Evolutionary conservation across 2,329 filamentous ascomycete genomes (phyloP).

Genomic region (Immersiporthe knoxdaviesiana): DNA sequence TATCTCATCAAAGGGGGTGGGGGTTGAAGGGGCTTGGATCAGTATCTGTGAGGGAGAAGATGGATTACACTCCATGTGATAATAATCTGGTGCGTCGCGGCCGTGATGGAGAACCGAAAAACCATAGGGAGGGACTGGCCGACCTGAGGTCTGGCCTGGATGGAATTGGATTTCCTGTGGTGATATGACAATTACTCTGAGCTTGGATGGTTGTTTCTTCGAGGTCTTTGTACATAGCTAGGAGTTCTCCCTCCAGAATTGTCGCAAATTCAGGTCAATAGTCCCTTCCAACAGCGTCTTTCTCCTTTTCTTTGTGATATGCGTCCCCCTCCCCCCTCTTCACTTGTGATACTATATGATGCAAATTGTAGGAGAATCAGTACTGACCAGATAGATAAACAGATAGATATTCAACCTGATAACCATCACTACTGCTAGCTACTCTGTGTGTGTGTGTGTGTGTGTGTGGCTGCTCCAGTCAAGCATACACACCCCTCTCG

Average conservation of each 20-base stretch:
- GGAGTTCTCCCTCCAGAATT: background rate
- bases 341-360: too few relatives aligned
- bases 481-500: slow-evolving; percentile 64
- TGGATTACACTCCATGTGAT: slow-evolving; percentile 16
- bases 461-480: background rate
- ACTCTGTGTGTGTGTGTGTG: slow-evolving; percentile 2
- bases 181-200: background rate
- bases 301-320: background rate
- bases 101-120: background rate
- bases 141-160: background rate
- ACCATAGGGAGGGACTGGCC: slow-evolving; percentile 13
- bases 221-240: slow-evolving; percentile 16
- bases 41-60: background rate
- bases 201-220: background rate
- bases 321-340: background rate
- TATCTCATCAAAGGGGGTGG: background rate
- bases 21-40: too few relatives aligned
- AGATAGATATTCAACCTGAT: background rate
- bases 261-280: slow-evolving; percentile 23
- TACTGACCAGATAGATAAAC: background rate
- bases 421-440: slow-evolving; percentile 2
- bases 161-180: background rate
- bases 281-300: slow-evolving; percentile 1
- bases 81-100: background rate
- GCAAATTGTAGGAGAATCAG: too few relatives aligned